Percentiles rank a stretch among this genome's conserved stretches.
Conservation (phyloP, 495 filamentous ascomycete genomes). For the Trypethelium eluteriae region DNA sequence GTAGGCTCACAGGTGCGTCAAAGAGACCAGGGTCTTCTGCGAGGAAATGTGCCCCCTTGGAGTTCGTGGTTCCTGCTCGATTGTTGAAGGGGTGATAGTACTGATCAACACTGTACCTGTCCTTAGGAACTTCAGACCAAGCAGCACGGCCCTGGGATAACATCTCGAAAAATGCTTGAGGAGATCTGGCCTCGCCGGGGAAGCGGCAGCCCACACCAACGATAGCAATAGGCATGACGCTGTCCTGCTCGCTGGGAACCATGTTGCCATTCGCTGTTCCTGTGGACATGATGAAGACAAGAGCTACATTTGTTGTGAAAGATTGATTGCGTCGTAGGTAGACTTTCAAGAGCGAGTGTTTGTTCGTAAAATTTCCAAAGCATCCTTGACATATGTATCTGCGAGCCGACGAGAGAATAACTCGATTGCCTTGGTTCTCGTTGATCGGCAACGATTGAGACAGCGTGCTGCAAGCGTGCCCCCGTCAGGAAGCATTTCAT, state of each 20-base stretch:
- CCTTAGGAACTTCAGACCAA: slow-evolving; percentile 48
- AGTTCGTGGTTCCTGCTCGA: slow-evolving; percentile 6
- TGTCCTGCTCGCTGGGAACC: slow-evolving; percentile 1
- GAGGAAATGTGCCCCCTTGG: slow-evolving; percentile 8
- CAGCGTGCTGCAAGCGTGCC: background rate
- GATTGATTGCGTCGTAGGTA: background rate
- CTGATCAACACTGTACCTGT: slow-evolving; percentile 49
- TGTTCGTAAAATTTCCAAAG: background rate
- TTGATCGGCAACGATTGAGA: slow-evolving; percentile 3
- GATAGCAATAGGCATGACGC: slow-evolving; percentile 44
- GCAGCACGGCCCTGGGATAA: slow-evolving; percentile 39
- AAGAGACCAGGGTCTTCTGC: slow-evolving; percentile 9
- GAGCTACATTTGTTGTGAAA: slow-evolving; percentile 1
- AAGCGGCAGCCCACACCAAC: slow-evolving; percentile 50
- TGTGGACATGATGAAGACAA: background rate
- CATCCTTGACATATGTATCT: slow-evolving; percentile 7
- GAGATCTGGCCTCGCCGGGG: slow-evolving; percentile 46
- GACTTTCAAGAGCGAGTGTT: background rate
- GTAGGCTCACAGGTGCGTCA: slow-evolving; percentile 1
- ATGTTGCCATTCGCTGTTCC: background rate
- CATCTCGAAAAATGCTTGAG: slow-evolving; percentile 52
- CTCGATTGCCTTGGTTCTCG: background rate
- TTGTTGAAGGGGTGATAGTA: slow-evolving; percentile 44
- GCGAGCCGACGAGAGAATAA: background rate
- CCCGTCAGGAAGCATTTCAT: background rate